Percentiles rank a stretch among this genome's conserved stretches.
These are phyloP conservation scores for Euphorbia corollata DNA, from an alignment of 441 rosid species.

Conservation along the genomic window DNA sequence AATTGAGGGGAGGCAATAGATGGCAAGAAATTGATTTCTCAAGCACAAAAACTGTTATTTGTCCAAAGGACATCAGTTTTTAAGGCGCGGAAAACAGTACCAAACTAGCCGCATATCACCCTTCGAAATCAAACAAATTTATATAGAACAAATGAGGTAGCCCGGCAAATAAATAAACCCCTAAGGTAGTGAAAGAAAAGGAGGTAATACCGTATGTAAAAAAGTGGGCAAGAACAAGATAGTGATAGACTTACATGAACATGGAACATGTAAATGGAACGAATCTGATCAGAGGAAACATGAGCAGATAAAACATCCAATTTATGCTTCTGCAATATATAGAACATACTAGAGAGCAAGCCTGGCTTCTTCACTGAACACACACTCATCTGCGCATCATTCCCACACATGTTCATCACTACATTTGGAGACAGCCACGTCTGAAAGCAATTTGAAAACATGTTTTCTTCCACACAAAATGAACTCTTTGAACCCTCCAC, in stretches of 20 bases:
- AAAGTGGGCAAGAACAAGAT: too few species aligned
- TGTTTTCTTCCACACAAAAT: constrained; percentile 11
- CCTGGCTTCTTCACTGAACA: constrained; percentile 43
- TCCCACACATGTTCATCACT: constrained; percentile 41
- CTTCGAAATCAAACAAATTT: too few species aligned
- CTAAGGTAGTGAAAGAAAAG: neutral
- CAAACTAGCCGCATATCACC: too few species aligned
- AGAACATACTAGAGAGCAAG: constrained; percentile 32
- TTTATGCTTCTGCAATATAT: constrained; percentile 44
- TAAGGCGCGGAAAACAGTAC: too few species aligned
- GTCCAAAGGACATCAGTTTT: too few species aligned
- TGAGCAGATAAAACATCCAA: constrained; percentile 49
- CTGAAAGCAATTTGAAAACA: constrained; percentile 26
- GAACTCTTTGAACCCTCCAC: constrained; percentile 24
- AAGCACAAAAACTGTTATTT: too few species aligned
- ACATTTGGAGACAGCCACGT: constrained; percentile 59
- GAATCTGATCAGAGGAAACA: constrained; percentile 35
- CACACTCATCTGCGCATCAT: constrained; percentile 44
- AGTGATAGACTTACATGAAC: constrained; percentile 63
- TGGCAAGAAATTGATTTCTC: too few species aligned
- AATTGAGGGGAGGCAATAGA: too few species aligned
- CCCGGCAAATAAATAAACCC: too few species aligned
- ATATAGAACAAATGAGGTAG: too few species aligned
- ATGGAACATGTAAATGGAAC: constrained; percentile 50
- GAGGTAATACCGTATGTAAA: too few species aligned